Base-by-base conservation (phyloP, 805 yeast genomes). In the Kregervanrija fluxuum region DNA sequence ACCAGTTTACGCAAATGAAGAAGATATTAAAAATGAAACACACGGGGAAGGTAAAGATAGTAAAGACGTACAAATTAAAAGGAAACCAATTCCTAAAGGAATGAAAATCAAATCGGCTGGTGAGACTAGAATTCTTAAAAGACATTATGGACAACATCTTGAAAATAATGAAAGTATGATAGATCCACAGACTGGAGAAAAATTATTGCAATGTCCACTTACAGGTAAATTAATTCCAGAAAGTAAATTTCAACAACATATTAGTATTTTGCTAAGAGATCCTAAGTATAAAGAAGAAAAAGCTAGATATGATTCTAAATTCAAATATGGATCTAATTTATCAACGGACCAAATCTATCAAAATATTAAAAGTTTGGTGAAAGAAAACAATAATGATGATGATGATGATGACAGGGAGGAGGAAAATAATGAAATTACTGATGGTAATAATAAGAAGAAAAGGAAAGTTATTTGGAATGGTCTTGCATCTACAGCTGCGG, bases 241-340 rank as follows among this genome's bases (percentile, higher is more conserved):
- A 53, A 70, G 73, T 36, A 68, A 81, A 49, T 87, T 84, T 57
- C 82, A 77, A 48, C 74, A 73, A 48, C 97, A 91, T 59, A 68
- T 90, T 52, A 74, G 77, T 47, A 74, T 80, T 12, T 67, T 84
- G 44, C 67, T 86, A 33, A 65, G 90, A 38, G 95, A 90, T 61
- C 95, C 96, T 3, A 70, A 77, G 51, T 86, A 85, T 64, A 74
- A 78, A 51, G 79, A 78, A 45, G 88, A 87, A 60, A 80, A 78
- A 55, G 75, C 70, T 36, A 73, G 75, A 43, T 83, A 74, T 59
- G 75, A 81, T 51, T 61, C 68, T 15, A 82, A 82, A 58, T 77
- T 79, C 50, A 70, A 71, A 55, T 54, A 51, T 35, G 59, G 57
- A 11, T 46, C 52, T 3, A 56, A 56, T 36, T 41, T 57, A 22